phyloP scores from a whole-genome alignment of 2,329 filamentous ascomycete genomes.

The Xylogone sp. region DNA sequence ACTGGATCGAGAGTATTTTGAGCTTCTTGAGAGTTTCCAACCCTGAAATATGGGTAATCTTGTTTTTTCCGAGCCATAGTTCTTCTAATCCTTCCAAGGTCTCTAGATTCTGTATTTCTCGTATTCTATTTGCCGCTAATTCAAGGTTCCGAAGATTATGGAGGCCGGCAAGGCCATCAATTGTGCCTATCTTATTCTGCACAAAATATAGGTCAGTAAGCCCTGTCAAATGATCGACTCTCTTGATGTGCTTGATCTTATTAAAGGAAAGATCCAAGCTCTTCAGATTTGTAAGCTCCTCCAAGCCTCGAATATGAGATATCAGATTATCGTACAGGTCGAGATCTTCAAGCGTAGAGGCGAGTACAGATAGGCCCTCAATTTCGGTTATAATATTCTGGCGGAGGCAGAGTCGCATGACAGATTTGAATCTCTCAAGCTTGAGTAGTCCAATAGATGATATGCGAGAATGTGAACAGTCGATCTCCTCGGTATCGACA shows the following conservation, averaged over 20 bases:
- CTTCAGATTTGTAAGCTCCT: slow-evolving; percentile 70
- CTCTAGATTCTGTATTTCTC: slow-evolving; percentile 83
- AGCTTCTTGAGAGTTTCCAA: slow-evolving; percentile 74
- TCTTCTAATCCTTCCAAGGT: slow-evolving; percentile 75
- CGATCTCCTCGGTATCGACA: slow-evolving; percentile 69
- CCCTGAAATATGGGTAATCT: slow-evolving; percentile 79
- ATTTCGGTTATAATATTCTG: slow-evolving; percentile 86
- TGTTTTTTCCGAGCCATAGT: slow-evolving; percentile 95
- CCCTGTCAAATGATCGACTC: slow-evolving; percentile 71
- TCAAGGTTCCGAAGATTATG: slow-evolving; percentile 78
- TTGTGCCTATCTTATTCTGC: slow-evolving; percentile 86
- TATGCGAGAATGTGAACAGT: slow-evolving; percentile 84
- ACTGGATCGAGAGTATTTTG: slow-evolving; percentile 88
- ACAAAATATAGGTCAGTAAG: slow-evolving; percentile 87
- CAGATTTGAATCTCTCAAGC: slow-evolving; percentile 78
- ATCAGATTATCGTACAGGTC: slow-evolving; percentile 98
- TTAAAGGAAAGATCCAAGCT: slow-evolving; percentile 94
- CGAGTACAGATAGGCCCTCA: slow-evolving; percentile 65
- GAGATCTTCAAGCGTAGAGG: slow-evolving; percentile 70
- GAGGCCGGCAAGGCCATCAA: slow-evolving; percentile 78
- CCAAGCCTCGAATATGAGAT: slow-evolving; percentile 78
- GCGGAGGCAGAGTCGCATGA: slow-evolving; percentile 78
- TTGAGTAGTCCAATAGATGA: slow-evolving; percentile 70
- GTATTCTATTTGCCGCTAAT: slow-evolving; percentile 86
- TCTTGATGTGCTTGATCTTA: slow-evolving; percentile 98